Evolutionary conservation across 1,284 basidiomycete species (phyloP).

Genomic region (Heterobasidion irregulare): DNA sequence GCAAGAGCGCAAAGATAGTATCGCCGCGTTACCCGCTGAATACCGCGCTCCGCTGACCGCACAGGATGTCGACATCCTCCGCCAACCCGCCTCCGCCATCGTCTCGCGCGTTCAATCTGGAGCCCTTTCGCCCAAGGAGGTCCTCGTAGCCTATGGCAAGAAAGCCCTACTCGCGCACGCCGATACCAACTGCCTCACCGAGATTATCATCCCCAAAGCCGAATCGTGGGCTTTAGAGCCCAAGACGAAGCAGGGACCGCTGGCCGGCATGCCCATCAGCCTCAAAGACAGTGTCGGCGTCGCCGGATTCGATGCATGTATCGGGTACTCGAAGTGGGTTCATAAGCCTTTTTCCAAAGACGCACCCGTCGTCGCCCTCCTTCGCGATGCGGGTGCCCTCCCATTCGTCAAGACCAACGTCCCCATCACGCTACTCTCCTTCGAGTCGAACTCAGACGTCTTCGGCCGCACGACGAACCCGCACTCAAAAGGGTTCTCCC

Average conservation of each 20-base stretch:
- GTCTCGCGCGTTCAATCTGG: constrained; percentile 33
- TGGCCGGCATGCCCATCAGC: constrained; percentile 40
- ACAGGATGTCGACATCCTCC: constrained; percentile 31
- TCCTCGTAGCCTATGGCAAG: constrained; percentile 41
- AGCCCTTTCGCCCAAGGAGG: constrained; percentile 27
- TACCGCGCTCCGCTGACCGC: constrained; percentile 32
- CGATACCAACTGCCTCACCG: constrained; percentile 50
- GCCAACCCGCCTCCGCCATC: constrained; percentile 29
- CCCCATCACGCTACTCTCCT: constrained; percentile 65
- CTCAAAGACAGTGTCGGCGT: constrained; percentile 42
- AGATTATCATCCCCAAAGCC: constrained; percentile 41
- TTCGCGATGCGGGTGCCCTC: constrained; percentile 64
- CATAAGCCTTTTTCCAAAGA: constrained; percentile 23
- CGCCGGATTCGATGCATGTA: constrained; percentile 46
- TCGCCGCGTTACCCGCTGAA: constrained; percentile 27
- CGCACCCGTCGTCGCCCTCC: constrained; percentile 47
- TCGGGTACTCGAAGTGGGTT: constrained; percentile 52
- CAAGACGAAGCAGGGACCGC: constrained; percentile 30
- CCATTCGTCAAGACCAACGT: constrained; percentile 75
- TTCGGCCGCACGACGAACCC: constrained; percentile 68
- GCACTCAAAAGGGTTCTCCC: constrained; percentile 44
- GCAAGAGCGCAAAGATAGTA: constrained; percentile 34
- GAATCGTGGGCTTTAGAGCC: constrained; percentile 31
- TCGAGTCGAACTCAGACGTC: constrained; percentile 66
- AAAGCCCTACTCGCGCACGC: constrained; percentile 43